These are phyloP conservation scores for Ophiostoma himal-ulmi DNA, from an alignment of 2,329 filamentous ascomycete species.

Conservation along the genomic window DNA sequence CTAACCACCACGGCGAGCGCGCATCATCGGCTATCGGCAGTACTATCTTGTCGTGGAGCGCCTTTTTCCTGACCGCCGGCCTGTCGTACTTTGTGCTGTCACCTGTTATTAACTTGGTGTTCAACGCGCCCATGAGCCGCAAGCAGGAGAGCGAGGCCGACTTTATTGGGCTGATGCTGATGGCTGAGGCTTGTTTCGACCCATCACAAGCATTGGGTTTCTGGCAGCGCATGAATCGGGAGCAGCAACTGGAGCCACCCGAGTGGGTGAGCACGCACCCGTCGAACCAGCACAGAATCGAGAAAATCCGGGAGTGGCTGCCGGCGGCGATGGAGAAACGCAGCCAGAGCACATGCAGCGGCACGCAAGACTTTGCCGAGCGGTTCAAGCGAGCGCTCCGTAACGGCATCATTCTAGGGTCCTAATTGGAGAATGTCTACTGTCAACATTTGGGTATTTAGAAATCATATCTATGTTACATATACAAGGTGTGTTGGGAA, in stretches of 20 bases:
- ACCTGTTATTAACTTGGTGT: constrained; percentile 55
- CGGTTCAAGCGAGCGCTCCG: constrained; percentile 46
- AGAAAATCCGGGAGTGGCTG: constrained; percentile 60
- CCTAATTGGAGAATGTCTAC: not conserved
- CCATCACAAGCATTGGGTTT: constrained; percentile 61
- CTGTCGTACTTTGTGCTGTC: constrained; percentile 39
- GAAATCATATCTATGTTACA: not conserved
- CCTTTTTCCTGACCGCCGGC: constrained; percentile 45
- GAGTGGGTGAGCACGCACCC: constrained; percentile 75
- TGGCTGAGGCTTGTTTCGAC: constrained; percentile 73
- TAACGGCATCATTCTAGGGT: constrained; percentile 33
- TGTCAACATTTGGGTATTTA: not conserved
- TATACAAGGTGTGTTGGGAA: not conserved
- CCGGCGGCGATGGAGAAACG: constrained; percentile 51
- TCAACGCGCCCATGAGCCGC: constrained; percentile 61
- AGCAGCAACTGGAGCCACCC: constrained; percentile 48
- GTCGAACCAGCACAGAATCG: constrained; percentile 58
- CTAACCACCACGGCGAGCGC: constrained; percentile 61
- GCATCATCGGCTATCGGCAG: constrained; percentile 49
- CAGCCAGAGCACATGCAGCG: constrained; percentile 48
- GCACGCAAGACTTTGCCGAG: constrained; percentile 48
- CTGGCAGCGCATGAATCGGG: constrained; percentile 60
- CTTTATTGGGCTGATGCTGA: constrained; percentile 76
- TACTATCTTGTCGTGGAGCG: constrained; percentile 46
- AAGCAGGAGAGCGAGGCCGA: constrained; percentile 73